These are phyloP conservation scores for Penicillium chermesinum DNA, from an alignment of 495 filamentous ascomycete species.

Conservation along the genomic window DNA sequence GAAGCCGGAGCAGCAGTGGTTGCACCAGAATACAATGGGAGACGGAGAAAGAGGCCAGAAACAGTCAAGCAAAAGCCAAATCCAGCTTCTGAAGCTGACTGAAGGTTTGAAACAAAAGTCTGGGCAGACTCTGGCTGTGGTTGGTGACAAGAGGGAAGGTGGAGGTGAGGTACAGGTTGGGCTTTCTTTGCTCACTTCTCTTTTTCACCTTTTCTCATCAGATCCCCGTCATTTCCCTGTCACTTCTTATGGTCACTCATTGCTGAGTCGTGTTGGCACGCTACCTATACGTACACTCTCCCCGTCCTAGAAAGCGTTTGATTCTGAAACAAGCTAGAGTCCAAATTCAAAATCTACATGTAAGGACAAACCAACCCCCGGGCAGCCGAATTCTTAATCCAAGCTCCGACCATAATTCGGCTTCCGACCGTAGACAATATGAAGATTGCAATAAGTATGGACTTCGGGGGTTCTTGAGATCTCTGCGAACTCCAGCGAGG, in stretches of 20 bases:
- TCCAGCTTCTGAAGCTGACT: neutral
- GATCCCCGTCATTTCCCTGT: neutral
- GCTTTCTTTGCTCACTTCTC: neutral
- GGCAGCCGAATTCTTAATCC: conserved; percentile 11
- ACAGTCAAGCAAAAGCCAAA: neutral
- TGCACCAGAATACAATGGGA: neutral
- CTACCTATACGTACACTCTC: no score
- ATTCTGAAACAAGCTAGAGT: no score
- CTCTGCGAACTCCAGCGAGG: conserved; percentile 47
- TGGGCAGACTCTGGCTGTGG: neutral
- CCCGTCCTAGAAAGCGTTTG: no score
- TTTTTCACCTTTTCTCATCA: neutral
- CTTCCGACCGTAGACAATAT: conserved; percentile 33
- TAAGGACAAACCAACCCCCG: neutral
- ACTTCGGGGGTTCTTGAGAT: conserved; percentile 45
- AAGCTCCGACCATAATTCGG: conserved; percentile 10
- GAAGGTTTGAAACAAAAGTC: neutral
- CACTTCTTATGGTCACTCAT: neutral
- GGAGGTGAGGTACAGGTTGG: neutral
- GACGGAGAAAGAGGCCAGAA: neutral
- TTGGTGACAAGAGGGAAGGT: neutral
- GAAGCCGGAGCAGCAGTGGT: neutral
- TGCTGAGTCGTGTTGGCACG: no score
- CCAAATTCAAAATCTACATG: neutral
- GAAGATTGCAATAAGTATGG: conserved; percentile 42